phyloP scores from a whole-genome alignment of 2,329 filamentous ascomycete genomes.

The Pyricularia pennisetigena region DNA sequence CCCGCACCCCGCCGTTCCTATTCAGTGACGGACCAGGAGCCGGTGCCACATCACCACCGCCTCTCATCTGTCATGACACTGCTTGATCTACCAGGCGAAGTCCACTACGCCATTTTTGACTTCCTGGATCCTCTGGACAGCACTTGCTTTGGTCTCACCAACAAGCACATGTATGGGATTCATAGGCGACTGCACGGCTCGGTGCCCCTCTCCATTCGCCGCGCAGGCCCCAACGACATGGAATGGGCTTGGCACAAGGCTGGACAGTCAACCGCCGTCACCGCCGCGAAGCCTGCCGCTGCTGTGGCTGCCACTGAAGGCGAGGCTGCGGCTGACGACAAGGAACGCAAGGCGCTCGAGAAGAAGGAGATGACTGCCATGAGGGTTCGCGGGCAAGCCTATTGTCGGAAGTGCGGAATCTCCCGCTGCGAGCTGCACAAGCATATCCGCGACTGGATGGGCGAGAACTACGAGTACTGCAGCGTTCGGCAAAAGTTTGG shows the following conservation, averaged over 20 bases:
- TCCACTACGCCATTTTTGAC: slow-evolving; percentile 52
- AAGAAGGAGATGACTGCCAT: slow-evolving; percentile 30
- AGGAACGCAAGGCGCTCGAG: slow-evolving; percentile 10
- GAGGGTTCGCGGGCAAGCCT: slow-evolving; percentile 46
- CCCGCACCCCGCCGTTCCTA: slow-evolving; percentile 44
- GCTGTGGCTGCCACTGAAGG: slow-evolving; percentile 4
- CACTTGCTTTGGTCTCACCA: slow-evolving; percentile 50
- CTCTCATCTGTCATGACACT: slow-evolving; percentile 36
- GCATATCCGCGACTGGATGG: slow-evolving; percentile 52
- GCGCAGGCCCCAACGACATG: slow-evolving; percentile 50
- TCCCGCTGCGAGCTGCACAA: slow-evolving; percentile 53
- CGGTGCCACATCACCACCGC: slow-evolving; percentile 37
- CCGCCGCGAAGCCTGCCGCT: slow-evolving; percentile 6
- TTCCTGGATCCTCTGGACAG: slow-evolving; percentile 56
- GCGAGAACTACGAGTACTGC: slow-evolving; percentile 47
- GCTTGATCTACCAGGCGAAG: slow-evolving; percentile 44
- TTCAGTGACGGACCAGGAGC: slow-evolving; percentile 51
- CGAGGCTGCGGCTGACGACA: slow-evolving; percentile 1
- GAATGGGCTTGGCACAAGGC: slow-evolving; percentile 52
- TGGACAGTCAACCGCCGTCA: not conserved
- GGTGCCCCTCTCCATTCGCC: slow-evolving; percentile 46
- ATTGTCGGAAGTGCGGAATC: slow-evolving; percentile 53
- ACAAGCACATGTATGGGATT: slow-evolving; percentile 47
- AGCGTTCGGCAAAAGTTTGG: slow-evolving; percentile 49
- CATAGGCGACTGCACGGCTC: slow-evolving; percentile 45